Evolutionary conservation across 2,329 filamentous ascomycete genomes (phyloP).

Genomic region (Neoarthrinium moseri): DNA sequence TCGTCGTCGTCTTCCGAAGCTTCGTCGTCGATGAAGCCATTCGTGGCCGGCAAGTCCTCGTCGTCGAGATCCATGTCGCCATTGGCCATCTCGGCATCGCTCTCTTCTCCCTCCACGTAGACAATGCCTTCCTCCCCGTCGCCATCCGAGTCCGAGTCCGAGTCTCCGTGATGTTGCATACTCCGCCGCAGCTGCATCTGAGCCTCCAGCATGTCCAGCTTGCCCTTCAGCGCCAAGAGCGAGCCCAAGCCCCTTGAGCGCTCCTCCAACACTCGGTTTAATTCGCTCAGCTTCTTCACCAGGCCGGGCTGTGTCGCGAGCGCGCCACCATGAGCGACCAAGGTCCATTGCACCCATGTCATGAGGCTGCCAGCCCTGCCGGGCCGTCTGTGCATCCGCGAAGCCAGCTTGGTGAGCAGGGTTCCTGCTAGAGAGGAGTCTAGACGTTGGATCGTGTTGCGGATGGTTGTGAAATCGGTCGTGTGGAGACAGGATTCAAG

Average conservation of each 20-base stretch:
- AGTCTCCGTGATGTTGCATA: conserved; percentile 57
- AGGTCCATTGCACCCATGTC: conserved; percentile 94
- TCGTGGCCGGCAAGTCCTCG: conserved; percentile 56
- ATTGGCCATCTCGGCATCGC: conserved; percentile 44
- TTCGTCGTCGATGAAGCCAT: conserved; percentile 53
- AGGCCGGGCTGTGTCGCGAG: conserved; percentile 84
- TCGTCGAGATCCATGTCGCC: conserved; percentile 53
- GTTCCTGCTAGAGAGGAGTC: conserved; percentile 79
- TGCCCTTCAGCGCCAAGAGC: conserved; percentile 86
- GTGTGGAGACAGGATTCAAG: conserved; percentile 90
- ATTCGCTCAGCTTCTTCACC: conserved; percentile 70
- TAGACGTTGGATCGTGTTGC: conserved; percentile 85
- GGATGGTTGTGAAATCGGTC: conserved; percentile 73
- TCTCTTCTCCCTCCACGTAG: conserved; percentile 81
- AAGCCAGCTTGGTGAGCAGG: conserved; percentile 80
- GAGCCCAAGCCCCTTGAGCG: conserved; percentile 79
- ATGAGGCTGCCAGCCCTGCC: conserved; percentile 88
- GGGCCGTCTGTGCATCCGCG: conserved; percentile 81
- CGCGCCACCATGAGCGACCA: conserved; percentile 88
- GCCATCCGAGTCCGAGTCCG: conserved; percentile 52
- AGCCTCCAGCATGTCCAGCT: conserved; percentile 88
- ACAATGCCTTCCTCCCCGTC: conserved; percentile 74
- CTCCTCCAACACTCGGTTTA: conserved; percentile 86
- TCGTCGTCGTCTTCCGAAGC: conserved; percentile 58
- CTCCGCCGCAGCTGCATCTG: conserved; percentile 79